A percentile compares a stretch with the other conserved stretches of the same genome.
Conservation (phyloP, 108 stramenopile species). For the Nitzschia palea region DNA sequence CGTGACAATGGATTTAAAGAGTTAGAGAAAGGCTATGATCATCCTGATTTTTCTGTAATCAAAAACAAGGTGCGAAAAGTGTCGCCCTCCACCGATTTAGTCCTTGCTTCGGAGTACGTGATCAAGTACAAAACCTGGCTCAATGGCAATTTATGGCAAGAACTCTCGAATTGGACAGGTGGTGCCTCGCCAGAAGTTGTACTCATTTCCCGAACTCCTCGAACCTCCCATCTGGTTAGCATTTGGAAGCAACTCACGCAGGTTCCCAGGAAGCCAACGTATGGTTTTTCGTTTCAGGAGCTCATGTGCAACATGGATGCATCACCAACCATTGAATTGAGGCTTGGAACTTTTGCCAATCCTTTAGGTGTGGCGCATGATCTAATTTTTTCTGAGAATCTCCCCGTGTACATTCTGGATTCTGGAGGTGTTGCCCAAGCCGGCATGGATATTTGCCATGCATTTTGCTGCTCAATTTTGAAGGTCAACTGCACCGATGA, state of each 20-base stretch:
- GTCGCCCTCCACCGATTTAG: neutral
- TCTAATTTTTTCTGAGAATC: neutral
- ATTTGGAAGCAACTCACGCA: constrained; percentile 3
- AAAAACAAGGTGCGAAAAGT: neutral
- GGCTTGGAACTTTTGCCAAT: neutral
- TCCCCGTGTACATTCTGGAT: neutral
- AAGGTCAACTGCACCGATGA: neutral
- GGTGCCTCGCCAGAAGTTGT: neutral
- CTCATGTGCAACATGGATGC: neutral
- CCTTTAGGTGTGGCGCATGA: constrained; percentile 3
- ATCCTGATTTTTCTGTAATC: too few species aligned
- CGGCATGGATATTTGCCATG: neutral
- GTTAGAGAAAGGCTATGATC: neutral
- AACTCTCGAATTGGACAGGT: neutral
- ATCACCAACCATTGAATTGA: neutral
- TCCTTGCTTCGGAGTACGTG: neutral
- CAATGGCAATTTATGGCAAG: neutral
- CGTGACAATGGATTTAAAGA: neutral
- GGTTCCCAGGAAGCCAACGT: neutral
- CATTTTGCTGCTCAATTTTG: neutral
- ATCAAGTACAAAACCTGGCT: neutral
- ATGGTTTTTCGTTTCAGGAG: neutral
- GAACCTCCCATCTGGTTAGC: neutral
- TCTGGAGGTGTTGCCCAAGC: neutral
- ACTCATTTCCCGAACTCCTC: neutral